Conservation (phyloP, 2,329 filamentous ascomycete genomes). For the Calonectria pteridis region DNA sequence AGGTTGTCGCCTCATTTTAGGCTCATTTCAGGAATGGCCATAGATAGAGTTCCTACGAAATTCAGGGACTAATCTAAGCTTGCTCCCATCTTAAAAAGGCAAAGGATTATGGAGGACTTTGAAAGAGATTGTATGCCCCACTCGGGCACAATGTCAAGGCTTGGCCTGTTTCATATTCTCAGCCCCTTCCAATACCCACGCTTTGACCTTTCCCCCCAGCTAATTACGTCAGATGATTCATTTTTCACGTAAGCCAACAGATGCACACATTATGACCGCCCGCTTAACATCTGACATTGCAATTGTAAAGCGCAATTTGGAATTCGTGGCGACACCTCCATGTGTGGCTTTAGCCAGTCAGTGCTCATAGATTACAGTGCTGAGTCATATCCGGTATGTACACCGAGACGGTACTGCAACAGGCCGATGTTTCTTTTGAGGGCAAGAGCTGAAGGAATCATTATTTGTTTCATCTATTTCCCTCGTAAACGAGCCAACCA, state of each 20-base stretch:
- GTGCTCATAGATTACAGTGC: neutral
- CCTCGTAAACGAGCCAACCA: neutral
- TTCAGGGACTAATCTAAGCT: neutral
- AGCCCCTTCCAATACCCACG: neutral
- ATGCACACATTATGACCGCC: neutral
- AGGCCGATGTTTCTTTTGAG: neutral
- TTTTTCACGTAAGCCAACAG: neutral
- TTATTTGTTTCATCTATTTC: neutral
- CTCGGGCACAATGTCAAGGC: neutral
- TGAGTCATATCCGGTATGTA: neutral
- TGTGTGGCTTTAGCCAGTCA: too few relatives aligned
- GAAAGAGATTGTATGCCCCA: neutral
- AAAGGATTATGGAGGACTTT: neutral
- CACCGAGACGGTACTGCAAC: neutral
- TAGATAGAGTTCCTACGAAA: neutral
- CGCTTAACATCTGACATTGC: neutral
- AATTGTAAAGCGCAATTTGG: too few relatives aligned
- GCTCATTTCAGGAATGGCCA: neutral
- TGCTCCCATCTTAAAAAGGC: too few relatives aligned
- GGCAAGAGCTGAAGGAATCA: neutral
- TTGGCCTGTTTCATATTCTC: neutral
- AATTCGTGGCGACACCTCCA: neutral
- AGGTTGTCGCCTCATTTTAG: neutral
- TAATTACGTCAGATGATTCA: neutral
- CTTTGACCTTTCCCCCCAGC: neutral